Percentiles rank a stretch among this genome's conserved stretches.
These are phyloP conservation scores for Nigrospora sphaerica DNA, from an alignment of 2,329 filamentous ascomycete genomes.

Conservation along the genomic window DNA sequence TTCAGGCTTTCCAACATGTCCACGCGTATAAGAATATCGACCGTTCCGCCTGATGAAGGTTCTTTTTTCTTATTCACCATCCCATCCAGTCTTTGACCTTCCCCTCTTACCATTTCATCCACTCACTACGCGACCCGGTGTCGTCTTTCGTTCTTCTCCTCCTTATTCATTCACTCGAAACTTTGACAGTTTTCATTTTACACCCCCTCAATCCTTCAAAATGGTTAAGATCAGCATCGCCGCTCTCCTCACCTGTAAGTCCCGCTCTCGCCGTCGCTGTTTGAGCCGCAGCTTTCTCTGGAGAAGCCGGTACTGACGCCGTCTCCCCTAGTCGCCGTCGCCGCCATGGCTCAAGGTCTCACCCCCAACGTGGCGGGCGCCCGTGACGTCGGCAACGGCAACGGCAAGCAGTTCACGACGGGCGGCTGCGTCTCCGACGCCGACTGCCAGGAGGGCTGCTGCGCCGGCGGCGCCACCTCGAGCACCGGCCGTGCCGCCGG, in stretches of 20 bases:
- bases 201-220: slow-evolving; percentile 12
- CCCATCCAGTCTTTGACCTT: not conserved
- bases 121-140: slow-evolving; percentile 8
- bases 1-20: too few species aligned
- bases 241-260: slow-evolving; percentile 21
- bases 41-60: too few species aligned
- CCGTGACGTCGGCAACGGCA: slow-evolving; percentile 24
- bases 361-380: slow-evolving; percentile 26
- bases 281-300: not conserved
- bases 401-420: slow-evolving; percentile 27
- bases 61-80: not conserved
- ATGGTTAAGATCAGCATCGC: slow-evolving; percentile 25
- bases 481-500: slow-evolving; percentile 18
- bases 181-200: slow-evolving; percentile 3
- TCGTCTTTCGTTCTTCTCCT: slow-evolving; percentile 8
- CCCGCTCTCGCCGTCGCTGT: not conserved
- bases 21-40: too few species aligned
- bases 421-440: slow-evolving; percentile 26
- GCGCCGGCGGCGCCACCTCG: slow-evolving; percentile 18
- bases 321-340: slow-evolving; percentile 16
- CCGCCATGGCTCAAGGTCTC: slow-evolving; percentile 18
- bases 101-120: not conserved
- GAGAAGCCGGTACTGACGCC: slow-evolving; percentile 3
- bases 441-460: slow-evolving; percentile 25
- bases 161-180: slow-evolving; percentile 3